A percentile compares a stretch with the other conserved stretches of the same genome.
phyloP scores from a whole-genome alignment of 768 basidiomycete species.

The Coprinellus micaceus region DNA sequence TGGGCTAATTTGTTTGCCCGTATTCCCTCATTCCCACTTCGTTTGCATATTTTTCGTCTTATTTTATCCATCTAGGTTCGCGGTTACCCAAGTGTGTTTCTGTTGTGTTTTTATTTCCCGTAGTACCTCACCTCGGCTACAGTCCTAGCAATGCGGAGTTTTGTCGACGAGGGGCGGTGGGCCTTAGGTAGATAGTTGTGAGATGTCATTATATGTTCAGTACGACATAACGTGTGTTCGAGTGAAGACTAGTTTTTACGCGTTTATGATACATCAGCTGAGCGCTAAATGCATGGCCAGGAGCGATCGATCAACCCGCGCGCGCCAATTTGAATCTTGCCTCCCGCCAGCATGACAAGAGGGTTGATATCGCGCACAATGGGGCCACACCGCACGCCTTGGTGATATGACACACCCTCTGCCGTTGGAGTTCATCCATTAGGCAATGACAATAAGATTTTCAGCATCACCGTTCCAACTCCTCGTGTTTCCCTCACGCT shows the following conservation, averaged over 20 bases:
- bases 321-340: too few relatives aligned
- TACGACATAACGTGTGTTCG: background rate
- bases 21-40: background rate
- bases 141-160: background rate
- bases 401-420: too few relatives aligned
- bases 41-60: background rate
- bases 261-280: too few relatives aligned
- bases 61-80: conserved; percentile 1
- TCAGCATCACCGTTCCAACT: background rate
- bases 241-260: background rate
- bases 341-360: too few relatives aligned
- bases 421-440: too few relatives aligned
- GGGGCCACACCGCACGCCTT: too few relatives aligned
- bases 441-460: too few relatives aligned
- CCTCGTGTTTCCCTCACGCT: background rate
- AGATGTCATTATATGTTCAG: background rate
- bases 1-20: conserved; percentile 12
- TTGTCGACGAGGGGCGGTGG: background rate
- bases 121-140: background rate
- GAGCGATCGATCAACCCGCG: too few relatives aligned
- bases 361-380: too few relatives aligned
- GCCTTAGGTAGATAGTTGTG: background rate
- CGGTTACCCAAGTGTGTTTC: background rate
- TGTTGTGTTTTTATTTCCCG: conserved; percentile 2
- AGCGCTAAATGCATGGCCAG: too few relatives aligned